These are phyloP conservation scores for Penicillium cataractarum DNA, from an alignment of 495 filamentous ascomycete species.

Conservation along the genomic window DNA sequence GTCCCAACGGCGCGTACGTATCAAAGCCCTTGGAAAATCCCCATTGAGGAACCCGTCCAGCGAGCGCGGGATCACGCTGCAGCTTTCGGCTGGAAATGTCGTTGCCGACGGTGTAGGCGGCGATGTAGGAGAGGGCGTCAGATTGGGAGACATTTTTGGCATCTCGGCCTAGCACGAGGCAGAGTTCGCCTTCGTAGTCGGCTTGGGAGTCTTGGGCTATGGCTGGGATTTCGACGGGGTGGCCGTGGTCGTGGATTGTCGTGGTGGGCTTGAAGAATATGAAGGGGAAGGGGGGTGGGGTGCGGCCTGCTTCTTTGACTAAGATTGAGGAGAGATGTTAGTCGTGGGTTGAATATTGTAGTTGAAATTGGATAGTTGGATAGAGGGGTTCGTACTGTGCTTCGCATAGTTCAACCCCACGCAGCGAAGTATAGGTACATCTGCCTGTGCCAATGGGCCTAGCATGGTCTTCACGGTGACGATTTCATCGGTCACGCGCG, in stretches of 20 bases:
- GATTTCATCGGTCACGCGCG: conserved; percentile 37
- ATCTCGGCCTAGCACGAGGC: conserved; percentile 45
- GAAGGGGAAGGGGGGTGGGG: conserved; percentile 50
- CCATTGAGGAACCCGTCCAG: conserved; percentile 73
- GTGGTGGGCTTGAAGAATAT: conserved; percentile 57
- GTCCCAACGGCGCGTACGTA: conserved; percentile 73
- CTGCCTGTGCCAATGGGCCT: conserved; percentile 36
- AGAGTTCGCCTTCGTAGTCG: conserved; percentile 59
- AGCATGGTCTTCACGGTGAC: conserved; percentile 41
- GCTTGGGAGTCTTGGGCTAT: conserved; percentile 53
- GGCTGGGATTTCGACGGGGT: conserved; percentile 47
- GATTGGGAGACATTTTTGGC: conserved; percentile 47
- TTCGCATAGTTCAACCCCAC: conserved; percentile 46
- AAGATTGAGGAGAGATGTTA: background rate
- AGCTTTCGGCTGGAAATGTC: conserved; percentile 53
- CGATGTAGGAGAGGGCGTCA: conserved; percentile 50
- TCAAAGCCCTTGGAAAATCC: conserved; percentile 76
- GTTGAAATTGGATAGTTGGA: background rate
- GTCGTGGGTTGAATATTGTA: too few relatives aligned
- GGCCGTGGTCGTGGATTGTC: conserved; percentile 44
- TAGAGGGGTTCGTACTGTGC: conserved; percentile 33
- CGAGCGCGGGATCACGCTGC: conserved; percentile 51
- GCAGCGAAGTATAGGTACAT: conserved; percentile 44
- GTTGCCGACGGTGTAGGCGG: conserved; percentile 53
- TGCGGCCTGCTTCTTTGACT: conserved; percentile 55